Evolutionary conservation across 257 asterid genomes (phyloP), one percentile per base, ranked within the genome.

Genomic region (Solanum chaucha): DNA sequence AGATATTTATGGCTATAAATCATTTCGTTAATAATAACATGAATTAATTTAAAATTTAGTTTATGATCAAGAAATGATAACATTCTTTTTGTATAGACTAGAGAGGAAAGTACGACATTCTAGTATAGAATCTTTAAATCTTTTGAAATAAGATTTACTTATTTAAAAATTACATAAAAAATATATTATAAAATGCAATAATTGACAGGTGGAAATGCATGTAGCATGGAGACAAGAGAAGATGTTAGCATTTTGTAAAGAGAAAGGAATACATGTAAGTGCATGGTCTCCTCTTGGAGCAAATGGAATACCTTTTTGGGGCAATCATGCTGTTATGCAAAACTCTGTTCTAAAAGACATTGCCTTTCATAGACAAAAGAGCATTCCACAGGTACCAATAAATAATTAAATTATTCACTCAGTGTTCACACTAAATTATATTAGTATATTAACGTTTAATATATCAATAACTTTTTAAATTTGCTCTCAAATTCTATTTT

Each of bases 221-320:
- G 93, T 90, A 19, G 90, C 88, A n/a, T 94, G 97, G 97, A 93
- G 90, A 34, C 97, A 94, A 65, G 40, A 87, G 8, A 91, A 91
- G 82, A 5, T 94, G 93, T 2, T 92, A 64, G 71, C 90, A 30
- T 90, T 91, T 34, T 90, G 93, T 83, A 84, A 89, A 73, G 89
- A 88, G 44, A 91, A 91, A 72, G 82, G 86, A 15, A 90, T 94
- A 73, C 85, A 75, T 26, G 87, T 94, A 4, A 67, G 92, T 28
- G 97, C 93, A 4, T 94, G 93, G 92, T 92, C 95, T 85, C 95
- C 95, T 0, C 91, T 93, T 46, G 94, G 92, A 71, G 89, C 92
- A 10, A 88, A 90, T 41, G 95, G 94, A 15, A 68, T 68, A 10
- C 87, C 85, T 3, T 14, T 40, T 0, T 92, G 95, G 95, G 95